Base-by-base conservation (phyloP, 805 yeast genomes). In the Priceomyces castillae region DNA sequence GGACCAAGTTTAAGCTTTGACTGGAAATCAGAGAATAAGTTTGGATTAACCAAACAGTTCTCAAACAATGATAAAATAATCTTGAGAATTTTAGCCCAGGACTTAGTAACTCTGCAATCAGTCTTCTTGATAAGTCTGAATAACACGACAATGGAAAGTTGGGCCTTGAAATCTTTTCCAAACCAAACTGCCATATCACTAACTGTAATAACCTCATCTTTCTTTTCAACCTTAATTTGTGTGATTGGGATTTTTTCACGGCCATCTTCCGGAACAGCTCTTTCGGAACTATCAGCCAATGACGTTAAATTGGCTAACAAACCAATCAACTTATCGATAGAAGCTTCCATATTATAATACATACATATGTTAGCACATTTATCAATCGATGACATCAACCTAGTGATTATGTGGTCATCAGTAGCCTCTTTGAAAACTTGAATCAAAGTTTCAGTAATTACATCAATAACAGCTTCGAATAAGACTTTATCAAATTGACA, bases 141-240 rank as follows among this genome's bases (percentile, higher is more conserved):
- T 39, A 92, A 69, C 1, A 92, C 92, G 40, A 90, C 90, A 2
- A 90, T 76, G 10, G 97, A 84, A 47, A 92, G 68, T 58, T 95
- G 99, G 0, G 96, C 96, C 56, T 90, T 89, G 67, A 88, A 87
- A 57, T 90, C 94, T 38, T 84, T 75, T 5, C 99, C 99, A 58
- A 94, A 83, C 60, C 83, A 76, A 12, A 90, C 88, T 0, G 97
- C 80, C 41, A 81, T 67, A 44, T 88, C 90, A 57, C 95, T 84
- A 3, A 94, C 94, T 3, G 86, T 83, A 28, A 94, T 75, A 3
- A 72, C 70, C 14, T 74, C 78, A 10, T 76, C 74, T 20, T 78
- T 77, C 30, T 76, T 74, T 37, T 81, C 86, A 20, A 81, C 62
- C 28, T 59, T 65, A 33, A 73, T 56, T 52, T 71, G 76, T 20